Conservation (phyloP, 371 early-diverging fungal genomes). For the Phascolomyces articulosus region DNA sequence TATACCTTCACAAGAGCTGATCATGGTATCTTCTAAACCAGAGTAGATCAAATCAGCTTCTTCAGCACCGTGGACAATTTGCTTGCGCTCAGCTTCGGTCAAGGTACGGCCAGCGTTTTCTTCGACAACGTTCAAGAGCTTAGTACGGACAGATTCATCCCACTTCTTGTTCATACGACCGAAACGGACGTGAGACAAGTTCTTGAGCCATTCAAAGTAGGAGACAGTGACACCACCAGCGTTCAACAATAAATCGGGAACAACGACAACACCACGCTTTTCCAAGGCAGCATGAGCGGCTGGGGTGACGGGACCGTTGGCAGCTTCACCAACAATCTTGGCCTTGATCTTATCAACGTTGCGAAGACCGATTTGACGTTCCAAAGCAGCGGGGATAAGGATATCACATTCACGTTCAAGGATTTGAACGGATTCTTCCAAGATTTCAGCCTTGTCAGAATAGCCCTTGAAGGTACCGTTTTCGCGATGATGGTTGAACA, state of each 20-base stretch:
- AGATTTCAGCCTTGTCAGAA: slow-evolving; percentile 62
- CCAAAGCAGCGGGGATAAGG: slow-evolving; percentile 85
- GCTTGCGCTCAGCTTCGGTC: slow-evolving; percentile 76
- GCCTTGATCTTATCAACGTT: slow-evolving; percentile 83
- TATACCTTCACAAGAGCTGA: slow-evolving; percentile 66
- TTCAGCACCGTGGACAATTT: slow-evolving; percentile 87
- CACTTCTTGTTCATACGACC: slow-evolving; percentile 92
- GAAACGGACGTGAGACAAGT: slow-evolving; percentile 86
- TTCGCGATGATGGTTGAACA: slow-evolving; percentile 68
- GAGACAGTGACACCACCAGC: slow-evolving; percentile 91
- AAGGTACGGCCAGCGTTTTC: slow-evolving; percentile 69
- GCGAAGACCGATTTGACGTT: slow-evolving; percentile 82
- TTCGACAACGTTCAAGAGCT: slow-evolving; percentile 80
- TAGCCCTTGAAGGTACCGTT: slow-evolving; percentile 75
- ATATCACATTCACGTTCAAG: slow-evolving; percentile 87
- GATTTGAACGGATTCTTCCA: slow-evolving; percentile 61
- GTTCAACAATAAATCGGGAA: slow-evolving; percentile 85
- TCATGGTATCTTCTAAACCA: slow-evolving; percentile 92
- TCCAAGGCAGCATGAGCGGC: slow-evolving; percentile 76
- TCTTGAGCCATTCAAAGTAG: slow-evolving; percentile 88
- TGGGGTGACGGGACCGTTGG: slow-evolving; percentile 89
- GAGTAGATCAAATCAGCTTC: slow-evolving; percentile 91
- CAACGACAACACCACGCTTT: slow-evolving; percentile 67
- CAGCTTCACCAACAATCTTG: slow-evolving; percentile 88
- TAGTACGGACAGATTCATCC: slow-evolving; percentile 83